Evolutionary conservation across 1,139 yeast species (phyloP).

Genomic region (Taphrina pruni): DNA sequence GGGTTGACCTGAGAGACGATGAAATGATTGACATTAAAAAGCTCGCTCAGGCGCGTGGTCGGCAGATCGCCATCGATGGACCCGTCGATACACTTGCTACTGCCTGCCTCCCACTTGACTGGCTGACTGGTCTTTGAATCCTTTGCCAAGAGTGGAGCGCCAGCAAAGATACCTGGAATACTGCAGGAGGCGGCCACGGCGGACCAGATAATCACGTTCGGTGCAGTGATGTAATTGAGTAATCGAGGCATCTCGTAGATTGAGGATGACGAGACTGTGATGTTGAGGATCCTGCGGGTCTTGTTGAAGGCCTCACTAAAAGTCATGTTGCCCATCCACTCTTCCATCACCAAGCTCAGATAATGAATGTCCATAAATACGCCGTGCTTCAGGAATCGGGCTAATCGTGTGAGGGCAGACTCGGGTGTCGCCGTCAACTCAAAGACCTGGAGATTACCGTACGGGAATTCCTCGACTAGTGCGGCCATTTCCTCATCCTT

Average conservation of each 20-base stretch:
- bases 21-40: slow-evolving; percentile 95
- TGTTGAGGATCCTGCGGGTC: slow-evolving; percentile 81
- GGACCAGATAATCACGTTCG: slow-evolving; percentile 89
- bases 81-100: slow-evolving; percentile 89
- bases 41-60: slow-evolving; percentile 82
- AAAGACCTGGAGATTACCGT: slow-evolving; percentile 70
- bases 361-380: slow-evolving; percentile 85
- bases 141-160: slow-evolving; percentile 83
- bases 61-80: slow-evolving; percentile 95
- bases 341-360: slow-evolving; percentile 72
- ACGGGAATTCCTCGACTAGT: slow-evolving; percentile 56
- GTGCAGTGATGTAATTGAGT: slow-evolving; percentile 88
- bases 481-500: slow-evolving; percentile 72
- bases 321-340: slow-evolving; percentile 86
- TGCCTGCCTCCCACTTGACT: slow-evolving; percentile 81
- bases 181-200: slow-evolving; percentile 98
- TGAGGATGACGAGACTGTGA: slow-evolving; percentile 83
- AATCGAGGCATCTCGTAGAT: slow-evolving; percentile 66
- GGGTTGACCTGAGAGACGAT: slow-evolving; percentile 97
- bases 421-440: slow-evolving; percentile 51
- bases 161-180: slow-evolving; percentile 86
- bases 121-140: slow-evolving; percentile 69
- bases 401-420: slow-evolving; percentile 59
- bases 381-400: slow-evolving; percentile 76
- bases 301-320: slow-evolving; percentile 91